These are phyloP conservation scores for Aspergillus campestris DNA, from an alignment of 495 filamentous ascomycete species.

Conservation along the genomic window DNA sequence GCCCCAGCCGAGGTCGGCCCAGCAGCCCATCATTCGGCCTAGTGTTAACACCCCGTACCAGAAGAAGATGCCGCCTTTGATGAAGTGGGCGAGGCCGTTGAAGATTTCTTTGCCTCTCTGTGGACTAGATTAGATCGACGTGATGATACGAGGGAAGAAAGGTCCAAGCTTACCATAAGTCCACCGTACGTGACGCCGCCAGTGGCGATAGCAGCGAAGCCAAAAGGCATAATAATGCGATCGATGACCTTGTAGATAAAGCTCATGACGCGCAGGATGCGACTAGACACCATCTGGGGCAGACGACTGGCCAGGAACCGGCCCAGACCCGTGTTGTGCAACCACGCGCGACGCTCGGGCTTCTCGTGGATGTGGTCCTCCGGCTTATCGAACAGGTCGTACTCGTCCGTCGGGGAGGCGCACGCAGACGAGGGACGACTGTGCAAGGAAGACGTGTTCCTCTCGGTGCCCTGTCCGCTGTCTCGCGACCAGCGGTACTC, in stretches of 20 bases:
- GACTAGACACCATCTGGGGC: conserved; percentile 50
- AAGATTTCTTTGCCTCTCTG: conserved; percentile 57
- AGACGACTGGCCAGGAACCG: conserved; percentile 39
- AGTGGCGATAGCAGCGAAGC: conserved; percentile 53
- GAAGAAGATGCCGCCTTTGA: conserved; percentile 97
- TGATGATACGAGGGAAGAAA: not conserved
- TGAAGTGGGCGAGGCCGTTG: conserved; percentile 85
- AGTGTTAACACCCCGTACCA: conserved; percentile 87
- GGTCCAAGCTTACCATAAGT: conserved; percentile 50
- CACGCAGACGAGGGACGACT: conserved; percentile 55
- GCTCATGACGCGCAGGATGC: conserved; percentile 48
- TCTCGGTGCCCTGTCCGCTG: conserved; percentile 83
- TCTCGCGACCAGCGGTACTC: conserved; percentile 68
- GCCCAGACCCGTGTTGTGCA: conserved; percentile 38
- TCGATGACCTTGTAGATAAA: conserved; percentile 54
- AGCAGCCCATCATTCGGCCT: conserved; percentile 84
- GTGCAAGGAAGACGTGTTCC: conserved; percentile 56
- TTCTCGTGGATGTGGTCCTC: conserved; percentile 39
- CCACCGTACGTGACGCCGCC: conserved; percentile 64
- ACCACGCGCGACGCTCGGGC: conserved; percentile 30
- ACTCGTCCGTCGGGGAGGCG: conserved; percentile 43
- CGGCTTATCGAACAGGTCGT: conserved; percentile 43
- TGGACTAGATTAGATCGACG: too few relatives aligned
- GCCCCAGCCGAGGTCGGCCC: conserved; percentile 87
- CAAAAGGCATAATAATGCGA: conserved; percentile 53